These are phyloP conservation scores for Mucor piriformis DNA, from an alignment of 371 early-diverging fungal species.

Conservation along the genomic window DNA sequence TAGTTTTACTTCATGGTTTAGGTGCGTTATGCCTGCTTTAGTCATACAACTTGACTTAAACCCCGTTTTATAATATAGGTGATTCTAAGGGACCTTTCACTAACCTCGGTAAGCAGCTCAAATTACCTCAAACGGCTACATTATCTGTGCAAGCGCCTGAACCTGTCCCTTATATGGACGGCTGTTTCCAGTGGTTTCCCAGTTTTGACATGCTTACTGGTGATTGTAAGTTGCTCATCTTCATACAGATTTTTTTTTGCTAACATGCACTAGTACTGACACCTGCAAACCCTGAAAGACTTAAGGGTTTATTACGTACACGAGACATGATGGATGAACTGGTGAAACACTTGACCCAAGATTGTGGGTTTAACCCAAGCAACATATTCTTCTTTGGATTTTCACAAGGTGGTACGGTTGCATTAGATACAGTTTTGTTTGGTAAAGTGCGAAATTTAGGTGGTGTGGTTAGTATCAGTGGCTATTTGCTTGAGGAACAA, in stretches of 20 bases:
- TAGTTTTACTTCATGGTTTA: conserved; percentile 76
- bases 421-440: conserved; percentile 64
- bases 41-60: too few species aligned
- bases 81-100: conserved; percentile 64
- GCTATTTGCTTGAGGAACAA: conserved; percentile 60
- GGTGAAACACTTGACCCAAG: conserved; percentile 41
- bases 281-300: conserved; percentile 47
- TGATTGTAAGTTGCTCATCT: conserved; percentile 55
- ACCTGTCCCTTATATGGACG: conserved; percentile 64
- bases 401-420: conserved; percentile 73
- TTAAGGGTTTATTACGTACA: conserved; percentile 44
- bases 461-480: conserved; percentile 59
- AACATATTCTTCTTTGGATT: conserved; percentile 74
- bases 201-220: conserved; percentile 64
- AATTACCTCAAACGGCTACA: conserved; percentile 72
- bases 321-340: conserved; percentile 40
- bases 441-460: conserved; percentile 46
- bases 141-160: conserved; percentile 66
- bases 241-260: background rate
- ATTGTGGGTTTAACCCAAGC: conserved; percentile 49
- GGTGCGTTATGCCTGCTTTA: too few species aligned
- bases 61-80: conserved; percentile 21
- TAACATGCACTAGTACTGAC: conserved; percentile 40
- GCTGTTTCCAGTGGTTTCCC: conserved; percentile 70
- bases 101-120: conserved; percentile 58